phyloP scores from a whole-genome alignment of 179 eudicot genomes.

The Gypsophila paniculata region DNA sequence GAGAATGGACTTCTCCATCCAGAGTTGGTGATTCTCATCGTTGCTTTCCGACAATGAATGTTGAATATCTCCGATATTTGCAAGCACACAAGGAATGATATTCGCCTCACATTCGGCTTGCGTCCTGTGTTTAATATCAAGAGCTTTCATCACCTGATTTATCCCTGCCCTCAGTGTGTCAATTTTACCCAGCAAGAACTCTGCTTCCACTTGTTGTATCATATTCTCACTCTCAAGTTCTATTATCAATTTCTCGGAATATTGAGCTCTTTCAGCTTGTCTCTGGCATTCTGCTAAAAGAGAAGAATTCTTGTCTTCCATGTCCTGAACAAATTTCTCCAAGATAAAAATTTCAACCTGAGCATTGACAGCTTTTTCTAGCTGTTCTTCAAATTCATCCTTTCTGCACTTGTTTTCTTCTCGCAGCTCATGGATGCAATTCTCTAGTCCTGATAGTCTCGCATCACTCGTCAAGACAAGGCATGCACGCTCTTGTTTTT shows the following conservation, averaged over 20 bases:
- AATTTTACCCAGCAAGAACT: conserved; percentile 67
- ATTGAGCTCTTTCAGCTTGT: conserved; percentile 64
- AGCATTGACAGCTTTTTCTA: conserved; percentile 73
- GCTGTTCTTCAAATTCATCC: conserved; percentile 80
- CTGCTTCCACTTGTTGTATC: conserved; percentile 86
- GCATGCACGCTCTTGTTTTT: conserved; percentile 55
- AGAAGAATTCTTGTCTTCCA: conserved; percentile 74
- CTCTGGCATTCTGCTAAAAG: conserved; percentile 69
- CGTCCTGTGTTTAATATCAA: conserved; percentile 40
- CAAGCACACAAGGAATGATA: conserved; percentile 45
- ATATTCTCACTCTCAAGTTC: conserved; percentile 90
- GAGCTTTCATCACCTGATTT: conserved; percentile 52
- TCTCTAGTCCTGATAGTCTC: conserved; percentile 60
- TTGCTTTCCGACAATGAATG: conserved; percentile 41
- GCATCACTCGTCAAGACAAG: conserved; percentile 47
- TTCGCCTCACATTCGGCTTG: conserved; percentile 40
- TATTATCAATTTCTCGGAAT: conserved; percentile 65
- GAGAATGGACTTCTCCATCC: conserved; percentile 68
- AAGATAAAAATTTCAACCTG: conserved; percentile 85
- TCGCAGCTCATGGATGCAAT: conserved; percentile 49
- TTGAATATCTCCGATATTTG: conserved; percentile 41
- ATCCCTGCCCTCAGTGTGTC: conserved; percentile 66
- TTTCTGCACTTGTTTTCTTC: conserved; percentile 63
- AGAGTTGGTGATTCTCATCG: conserved; percentile 59
- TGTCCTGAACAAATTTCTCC: conserved; percentile 77